Evolutionary conservation across 352 stramenopile species (phyloP).

Genomic region (Pythium aristosporum): DNA sequence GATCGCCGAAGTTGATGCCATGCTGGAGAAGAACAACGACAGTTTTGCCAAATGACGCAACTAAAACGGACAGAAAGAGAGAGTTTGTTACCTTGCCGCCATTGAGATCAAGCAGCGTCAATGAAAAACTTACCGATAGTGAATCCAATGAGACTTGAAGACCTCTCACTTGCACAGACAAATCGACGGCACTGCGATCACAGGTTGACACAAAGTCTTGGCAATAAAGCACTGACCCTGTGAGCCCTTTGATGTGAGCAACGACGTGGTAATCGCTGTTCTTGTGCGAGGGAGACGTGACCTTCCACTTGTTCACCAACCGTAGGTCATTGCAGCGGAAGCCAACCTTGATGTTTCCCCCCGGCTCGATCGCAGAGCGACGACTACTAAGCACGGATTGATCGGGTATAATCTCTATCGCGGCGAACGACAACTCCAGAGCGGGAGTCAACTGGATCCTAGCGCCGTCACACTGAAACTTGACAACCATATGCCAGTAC

Average conservation of each 20-base stretch:
- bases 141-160: conserved; percentile 8
- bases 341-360: conserved; percentile 14
- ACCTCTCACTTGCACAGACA: background rate
- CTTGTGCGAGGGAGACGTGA: background rate
- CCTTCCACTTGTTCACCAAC: conserved; percentile 15
- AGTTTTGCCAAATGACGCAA: conserved; percentile 7
- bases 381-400: conserved; percentile 10
- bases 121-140: conserved; percentile 10
- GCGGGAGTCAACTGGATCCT: conserved; percentile 12
- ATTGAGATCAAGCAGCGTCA: too few species aligned
- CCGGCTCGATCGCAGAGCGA: conserved; percentile 10
- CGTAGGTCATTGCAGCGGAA: background rate
- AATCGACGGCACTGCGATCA: conserved; percentile 10
- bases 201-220: conserved; percentile 14
- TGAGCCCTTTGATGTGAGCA: background rate
- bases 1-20: background rate
- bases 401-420: conserved; percentile 9
- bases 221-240: conserved; percentile 12
- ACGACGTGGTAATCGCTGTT: background rate
- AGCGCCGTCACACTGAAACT: conserved; percentile 6
- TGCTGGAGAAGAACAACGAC: background rate
- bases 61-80: background rate
- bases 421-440: conserved; percentile 9
- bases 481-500: conserved; percentile 19
- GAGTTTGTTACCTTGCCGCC: background rate